Conservation (phyloP, 2,329 filamentous ascomycete genomes). For the Colletotrichum limetticola region DNA sequence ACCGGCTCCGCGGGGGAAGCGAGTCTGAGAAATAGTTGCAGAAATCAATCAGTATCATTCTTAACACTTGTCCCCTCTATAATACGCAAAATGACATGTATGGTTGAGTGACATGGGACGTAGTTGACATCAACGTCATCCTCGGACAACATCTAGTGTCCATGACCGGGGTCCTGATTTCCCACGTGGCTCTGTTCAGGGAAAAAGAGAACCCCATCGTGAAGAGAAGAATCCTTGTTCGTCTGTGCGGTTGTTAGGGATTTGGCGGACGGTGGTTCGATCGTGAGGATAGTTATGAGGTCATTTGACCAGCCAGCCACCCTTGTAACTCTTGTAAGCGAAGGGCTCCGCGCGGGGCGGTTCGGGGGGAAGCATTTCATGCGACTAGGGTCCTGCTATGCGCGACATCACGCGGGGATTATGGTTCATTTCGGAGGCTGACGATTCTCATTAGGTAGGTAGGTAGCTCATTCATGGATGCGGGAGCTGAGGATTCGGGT, state of each 20-base stretch:
- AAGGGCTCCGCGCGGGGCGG: background rate
- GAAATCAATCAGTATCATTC: slow-evolving; percentile 9
- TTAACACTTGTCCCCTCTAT: background rate
- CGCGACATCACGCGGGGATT: background rate
- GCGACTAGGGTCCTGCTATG: background rate
- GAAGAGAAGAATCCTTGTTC: background rate
- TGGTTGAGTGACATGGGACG: background rate
- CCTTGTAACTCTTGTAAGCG: background rate
- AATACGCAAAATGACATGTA: background rate
- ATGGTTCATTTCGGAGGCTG: background rate
- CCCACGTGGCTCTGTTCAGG: background rate
- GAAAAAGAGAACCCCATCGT: background rate
- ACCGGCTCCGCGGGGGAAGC: background rate
- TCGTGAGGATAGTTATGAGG: background rate
- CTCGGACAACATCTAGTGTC: background rate
- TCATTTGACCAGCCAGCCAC: background rate
- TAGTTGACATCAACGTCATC: background rate
- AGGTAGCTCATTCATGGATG: background rate
- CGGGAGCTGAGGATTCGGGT: background rate
- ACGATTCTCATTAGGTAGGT: background rate
- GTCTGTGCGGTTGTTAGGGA: background rate
- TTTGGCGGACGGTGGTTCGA: background rate
- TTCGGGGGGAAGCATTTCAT: background rate
- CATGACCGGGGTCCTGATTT: background rate
- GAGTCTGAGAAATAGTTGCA: background rate